phyloP scores from a whole-genome alignment of 208 protist species.

The Giardia muris region DNA sequence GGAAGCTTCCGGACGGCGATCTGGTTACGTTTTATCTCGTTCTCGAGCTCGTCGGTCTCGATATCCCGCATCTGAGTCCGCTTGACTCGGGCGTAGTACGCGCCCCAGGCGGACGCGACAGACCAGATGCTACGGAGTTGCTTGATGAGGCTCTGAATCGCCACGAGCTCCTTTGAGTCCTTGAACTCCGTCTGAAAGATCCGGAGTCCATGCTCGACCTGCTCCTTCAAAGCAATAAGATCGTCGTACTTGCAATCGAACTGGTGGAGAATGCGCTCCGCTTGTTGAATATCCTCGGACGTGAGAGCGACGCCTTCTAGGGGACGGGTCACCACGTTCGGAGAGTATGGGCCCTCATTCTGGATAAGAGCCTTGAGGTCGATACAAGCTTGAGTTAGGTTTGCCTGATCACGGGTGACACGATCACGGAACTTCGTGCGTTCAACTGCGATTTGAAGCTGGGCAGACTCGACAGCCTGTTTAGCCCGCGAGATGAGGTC shows the following conservation, averaged over 20 bases:
- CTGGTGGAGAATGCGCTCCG: not conserved
- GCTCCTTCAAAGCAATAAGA: not conserved
- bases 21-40: not conserved
- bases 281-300: not conserved
- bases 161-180: not conserved
- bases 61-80: not conserved
- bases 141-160: not conserved
- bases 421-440: not conserved
- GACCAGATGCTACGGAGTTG: not conserved
- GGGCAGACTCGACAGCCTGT: not conserved
- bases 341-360: not conserved
- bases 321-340: not conserved
- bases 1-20: not conserved
- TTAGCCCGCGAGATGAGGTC: not conserved
- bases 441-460: not conserved
- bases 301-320: not conserved
- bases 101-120: not conserved
- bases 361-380: not conserved
- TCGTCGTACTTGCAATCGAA: conserved; percentile 19
- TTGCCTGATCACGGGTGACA: not conserved
- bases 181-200: not conserved
- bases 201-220: not conserved
- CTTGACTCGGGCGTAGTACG: not conserved
- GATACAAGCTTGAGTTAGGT: not conserved
- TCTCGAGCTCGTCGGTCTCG: not conserved